phyloP scores from a whole-genome alignment of 2,329 filamentous ascomycete species.

The Trichophyton schoenleinii region DNA sequence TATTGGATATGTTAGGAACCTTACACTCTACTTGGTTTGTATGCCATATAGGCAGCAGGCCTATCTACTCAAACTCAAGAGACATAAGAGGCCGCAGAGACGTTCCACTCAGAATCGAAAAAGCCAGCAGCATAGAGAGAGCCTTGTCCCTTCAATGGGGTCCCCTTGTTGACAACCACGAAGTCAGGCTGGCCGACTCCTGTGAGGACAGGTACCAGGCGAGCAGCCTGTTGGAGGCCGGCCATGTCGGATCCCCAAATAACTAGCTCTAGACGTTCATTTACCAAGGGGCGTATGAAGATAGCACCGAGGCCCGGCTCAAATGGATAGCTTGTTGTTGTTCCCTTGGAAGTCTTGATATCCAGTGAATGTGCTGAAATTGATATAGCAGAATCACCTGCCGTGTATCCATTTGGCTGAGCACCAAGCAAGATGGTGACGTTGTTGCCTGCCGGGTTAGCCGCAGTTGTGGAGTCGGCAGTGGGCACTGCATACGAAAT shows the following conservation, averaged over 20 bases:
- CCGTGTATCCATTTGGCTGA: slow-evolving; percentile 13
- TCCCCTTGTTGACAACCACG: slow-evolving; percentile 36
- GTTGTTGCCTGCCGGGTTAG: slow-evolving; percentile 30
- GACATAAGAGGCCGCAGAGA: slow-evolving; percentile 38
- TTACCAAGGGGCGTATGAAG: slow-evolving; percentile 39
- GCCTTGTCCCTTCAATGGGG: slow-evolving; percentile 40
- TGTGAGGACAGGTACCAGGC: slow-evolving; percentile 43
- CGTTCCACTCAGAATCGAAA: slow-evolving; percentile 43
- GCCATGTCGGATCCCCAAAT: slow-evolving; percentile 42
- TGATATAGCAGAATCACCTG: slow-evolving; percentile 19
- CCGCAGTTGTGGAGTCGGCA: background rate
- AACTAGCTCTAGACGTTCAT: slow-evolving; percentile 41
- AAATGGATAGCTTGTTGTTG: slow-evolving; percentile 21
- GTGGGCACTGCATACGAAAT: slow-evolving; percentile 15
- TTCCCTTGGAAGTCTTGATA: slow-evolving; percentile 7
- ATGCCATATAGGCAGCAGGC: background rate
- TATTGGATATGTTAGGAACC: background rate
- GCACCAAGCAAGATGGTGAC: slow-evolving; percentile 26
- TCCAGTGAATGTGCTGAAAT: slow-evolving; percentile 12
- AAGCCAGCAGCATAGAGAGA: slow-evolving; percentile 44
- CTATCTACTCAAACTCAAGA: slow-evolving; percentile 10
- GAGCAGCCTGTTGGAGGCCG: slow-evolving; percentile 38
- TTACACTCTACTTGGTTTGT: background rate
- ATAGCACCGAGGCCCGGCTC: slow-evolving; percentile 36
- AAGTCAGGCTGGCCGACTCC: slow-evolving; percentile 48